Conservation (phyloP, 176 grass and related monocot genomes). For the Eragrostis nindensis region DNA sequence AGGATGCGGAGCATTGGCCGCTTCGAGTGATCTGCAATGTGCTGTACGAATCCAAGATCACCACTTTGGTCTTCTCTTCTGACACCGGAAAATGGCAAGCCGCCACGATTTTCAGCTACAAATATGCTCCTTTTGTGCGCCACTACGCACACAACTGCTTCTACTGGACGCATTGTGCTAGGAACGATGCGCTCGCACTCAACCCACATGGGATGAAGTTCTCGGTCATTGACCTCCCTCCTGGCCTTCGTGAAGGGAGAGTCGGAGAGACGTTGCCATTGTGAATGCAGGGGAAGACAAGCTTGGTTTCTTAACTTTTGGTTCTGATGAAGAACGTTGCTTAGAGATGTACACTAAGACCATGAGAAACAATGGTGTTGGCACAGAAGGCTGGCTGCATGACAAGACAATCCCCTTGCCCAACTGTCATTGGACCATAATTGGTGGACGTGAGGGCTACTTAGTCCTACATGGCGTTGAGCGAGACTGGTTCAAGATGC, state of each 20-base stretch:
- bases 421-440: too few species aligned
- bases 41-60: not conserved
- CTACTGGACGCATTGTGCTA: not conserved
- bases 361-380: not conserved
- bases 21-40: constrained; percentile 15
- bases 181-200: not conserved
- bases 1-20: not conserved
- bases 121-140: too few species aligned
- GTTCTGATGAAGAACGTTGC: too few species aligned
- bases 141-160: not conserved
- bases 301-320: not conserved
- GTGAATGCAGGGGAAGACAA: not conserved
- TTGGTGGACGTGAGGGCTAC: too few species aligned
- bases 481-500: too few species aligned
- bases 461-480: too few species aligned
- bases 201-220: constrained; percentile 13
- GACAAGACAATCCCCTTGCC: not conserved
- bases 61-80: constrained; percentile 34
- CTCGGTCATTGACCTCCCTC: not conserved
- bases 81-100: not conserved
- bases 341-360: not conserved
- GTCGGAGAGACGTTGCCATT: not conserved
- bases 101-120: not conserved
- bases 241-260: not conserved
- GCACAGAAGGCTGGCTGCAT: not conserved